A percentile compares a stretch with the other conserved stretches of the same genome.
Evolutionary conservation across 2,329 filamentous ascomycete genomes (phyloP).

Genomic region (Aureobasidium sp.): DNA sequence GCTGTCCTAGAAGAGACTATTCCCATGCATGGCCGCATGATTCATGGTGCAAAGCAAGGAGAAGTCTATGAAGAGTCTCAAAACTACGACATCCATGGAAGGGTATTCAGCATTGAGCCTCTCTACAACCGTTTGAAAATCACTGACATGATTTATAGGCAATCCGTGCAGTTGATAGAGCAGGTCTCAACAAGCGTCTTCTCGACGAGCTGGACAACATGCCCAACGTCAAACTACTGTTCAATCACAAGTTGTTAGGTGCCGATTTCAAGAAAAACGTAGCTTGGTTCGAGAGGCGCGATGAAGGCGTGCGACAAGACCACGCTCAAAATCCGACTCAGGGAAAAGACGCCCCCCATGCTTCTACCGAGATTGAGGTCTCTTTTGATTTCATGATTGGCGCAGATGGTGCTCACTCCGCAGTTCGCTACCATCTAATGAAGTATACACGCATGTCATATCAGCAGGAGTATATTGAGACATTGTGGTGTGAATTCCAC

Average conservation of each 20-base stretch:
- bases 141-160: slow-evolving; percentile 40
- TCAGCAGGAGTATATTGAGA: slow-evolving; percentile 89
- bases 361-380: slow-evolving; percentile 62
- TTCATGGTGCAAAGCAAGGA: slow-evolving; percentile 64
- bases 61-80: slow-evolving; percentile 70
- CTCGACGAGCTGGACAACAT: slow-evolving; percentile 75
- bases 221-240: slow-evolving; percentile 85
- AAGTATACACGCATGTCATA: slow-evolving; percentile 89
- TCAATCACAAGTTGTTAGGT: slow-evolving; percentile 87
- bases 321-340: slow-evolving; percentile 16
- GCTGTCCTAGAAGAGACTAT: slow-evolving; percentile 70
- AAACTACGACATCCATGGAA: slow-evolving; percentile 79
- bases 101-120: slow-evolving; percentile 45
- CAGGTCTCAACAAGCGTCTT: slow-evolving; percentile 70
- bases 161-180: slow-evolving; percentile 80
- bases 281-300: slow-evolving; percentile 72
- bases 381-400: slow-evolving; percentile 90
- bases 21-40: slow-evolving; percentile 95
- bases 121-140: neutral
- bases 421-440: slow-evolving; percentile 89
- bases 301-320: slow-evolving; percentile 19
- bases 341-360: slow-evolving; percentile 1
- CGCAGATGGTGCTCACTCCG: slow-evolving; percentile 89
- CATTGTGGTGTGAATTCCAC: slow-evolving; percentile 92
- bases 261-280: slow-evolving; percentile 71